Percentiles rank a stretch among this genome's conserved stretches.
Evolutionary conservation across 75 land plant genomes (phyloP).

Genomic region (Adiantum capillusveneris): DNA sequence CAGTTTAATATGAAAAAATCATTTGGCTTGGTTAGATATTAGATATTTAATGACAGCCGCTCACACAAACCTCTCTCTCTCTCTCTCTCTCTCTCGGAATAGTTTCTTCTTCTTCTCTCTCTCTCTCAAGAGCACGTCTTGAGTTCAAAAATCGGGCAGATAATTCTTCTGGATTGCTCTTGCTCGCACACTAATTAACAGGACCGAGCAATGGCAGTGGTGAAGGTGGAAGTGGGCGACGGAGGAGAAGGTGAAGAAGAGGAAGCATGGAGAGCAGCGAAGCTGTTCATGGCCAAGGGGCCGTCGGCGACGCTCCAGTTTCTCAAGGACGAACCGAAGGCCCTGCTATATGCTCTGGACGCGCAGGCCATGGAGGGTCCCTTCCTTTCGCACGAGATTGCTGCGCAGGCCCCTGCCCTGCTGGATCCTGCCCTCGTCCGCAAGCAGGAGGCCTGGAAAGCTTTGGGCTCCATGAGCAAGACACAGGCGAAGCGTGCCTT

Average conservation of each 20-base stretch:
- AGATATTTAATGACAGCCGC: too few relatives aligned
- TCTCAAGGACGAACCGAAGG: slow-evolving; percentile 16
- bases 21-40: too few relatives aligned
- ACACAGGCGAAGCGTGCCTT: slow-evolving; percentile 19
- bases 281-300: slow-evolving; percentile 33
- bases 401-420: slow-evolving; percentile 7
- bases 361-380: slow-evolving; percentile 39
- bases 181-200: too few relatives aligned
- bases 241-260: slow-evolving; percentile 13
- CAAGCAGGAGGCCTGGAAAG: slow-evolving; percentile 38
- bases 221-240: not conserved
- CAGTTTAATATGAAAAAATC: too few relatives aligned
- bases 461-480: slow-evolving; percentile 31
- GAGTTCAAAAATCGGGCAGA: too few relatives aligned
- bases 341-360: slow-evolving; percentile 28
- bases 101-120: too few relatives aligned
- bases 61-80: too few relatives aligned
- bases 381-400: slow-evolving; percentile 13
- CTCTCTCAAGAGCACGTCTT: too few relatives aligned
- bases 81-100: too few relatives aligned
- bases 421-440: slow-evolving; percentile 19
- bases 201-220: too few relatives aligned
- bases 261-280: slow-evolving; percentile 31
- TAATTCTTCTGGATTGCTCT: too few relatives aligned
- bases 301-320: slow-evolving; percentile 38